A percentile compares a stretch with the other conserved stretches of the same genome.
Conservation (phyloP, 805 yeast species). For the Starmerella stellata region DNA sequence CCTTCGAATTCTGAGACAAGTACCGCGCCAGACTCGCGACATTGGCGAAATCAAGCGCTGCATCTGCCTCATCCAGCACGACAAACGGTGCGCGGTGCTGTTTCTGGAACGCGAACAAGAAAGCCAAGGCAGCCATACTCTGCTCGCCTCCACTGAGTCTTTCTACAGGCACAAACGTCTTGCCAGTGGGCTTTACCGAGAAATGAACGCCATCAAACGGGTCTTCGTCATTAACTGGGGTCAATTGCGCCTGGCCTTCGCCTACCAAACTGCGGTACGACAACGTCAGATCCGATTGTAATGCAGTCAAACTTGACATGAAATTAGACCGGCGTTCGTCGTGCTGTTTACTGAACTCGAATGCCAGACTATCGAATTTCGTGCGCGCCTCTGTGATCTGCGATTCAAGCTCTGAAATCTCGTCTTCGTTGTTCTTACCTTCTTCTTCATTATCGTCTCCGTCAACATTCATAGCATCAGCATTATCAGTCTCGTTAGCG, state of each 20-base stretch:
- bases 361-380: slow-evolving; percentile 3
- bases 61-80: slow-evolving; percentile 94
- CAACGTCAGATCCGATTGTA: slow-evolving; percentile 49
- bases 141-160: slow-evolving; percentile 91
- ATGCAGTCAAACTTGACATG: slow-evolving; percentile 57
- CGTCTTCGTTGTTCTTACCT: slow-evolving; percentile 2
- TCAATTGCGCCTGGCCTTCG: slow-evolving; percentile 56
- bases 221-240: slow-evolving; percentile 74
- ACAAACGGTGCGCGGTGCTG: slow-evolving; percentile 89
- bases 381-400: slow-evolving; percentile 39
- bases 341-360: slow-evolving; percentile 38
- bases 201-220: slow-evolving; percentile 79
- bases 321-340: slow-evolving; percentile 43
- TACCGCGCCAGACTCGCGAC: slow-evolving; percentile 77
- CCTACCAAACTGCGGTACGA: slow-evolving; percentile 77
- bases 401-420: slow-evolving; percentile 1
- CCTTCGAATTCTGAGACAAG: slow-evolving; percentile 37
- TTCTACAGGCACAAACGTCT: slow-evolving; percentile 82
- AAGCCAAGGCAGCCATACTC: slow-evolving; percentile 86
- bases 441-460: neutral
- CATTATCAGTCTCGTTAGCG: no score
- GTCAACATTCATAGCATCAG: neutral
- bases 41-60: slow-evolving; percentile 82
- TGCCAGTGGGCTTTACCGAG: slow-evolving; percentile 93
- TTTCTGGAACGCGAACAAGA: slow-evolving; percentile 78